Conservation (phyloP, 2,329 filamentous ascomycete species). For the Microdochium nivale region DNA sequence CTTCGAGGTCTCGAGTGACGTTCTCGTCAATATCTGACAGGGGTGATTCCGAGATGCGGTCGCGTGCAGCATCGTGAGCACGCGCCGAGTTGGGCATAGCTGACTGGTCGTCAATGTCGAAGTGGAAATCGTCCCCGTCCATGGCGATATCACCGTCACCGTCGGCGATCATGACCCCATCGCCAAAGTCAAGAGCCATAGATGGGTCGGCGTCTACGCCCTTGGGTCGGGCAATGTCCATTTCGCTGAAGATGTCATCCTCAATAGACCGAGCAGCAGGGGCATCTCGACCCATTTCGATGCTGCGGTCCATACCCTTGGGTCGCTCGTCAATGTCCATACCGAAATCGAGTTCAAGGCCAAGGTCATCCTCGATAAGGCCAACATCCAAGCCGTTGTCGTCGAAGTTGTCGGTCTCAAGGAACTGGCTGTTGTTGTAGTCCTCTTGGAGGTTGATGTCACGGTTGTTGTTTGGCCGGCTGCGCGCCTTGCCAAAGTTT, state of each 20-base stretch:
- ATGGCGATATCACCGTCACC: conserved; percentile 57
- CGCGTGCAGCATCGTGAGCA: conserved; percentile 39
- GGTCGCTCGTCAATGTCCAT: conserved; percentile 62
- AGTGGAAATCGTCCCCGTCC: conserved; percentile 56
- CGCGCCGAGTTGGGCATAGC: conserved; percentile 40
- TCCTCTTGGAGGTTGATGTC: conserved; percentile 64
- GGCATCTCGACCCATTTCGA: conserved; percentile 87
- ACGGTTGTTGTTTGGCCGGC: conserved; percentile 42
- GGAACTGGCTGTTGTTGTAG: conserved; percentile 69
- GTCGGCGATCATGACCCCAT: conserved; percentile 50
- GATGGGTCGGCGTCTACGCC: conserved; percentile 47
- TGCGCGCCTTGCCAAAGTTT: conserved; percentile 37
- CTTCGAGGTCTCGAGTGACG: conserved; percentile 50
- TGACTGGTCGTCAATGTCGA: conserved; percentile 52
- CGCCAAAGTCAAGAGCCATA: conserved; percentile 42
- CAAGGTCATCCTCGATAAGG: conserved; percentile 53
- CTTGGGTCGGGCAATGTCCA: conserved; percentile 50
- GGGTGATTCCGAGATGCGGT: conserved; percentile 60
- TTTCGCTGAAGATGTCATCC: conserved; percentile 60
- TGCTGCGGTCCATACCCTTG: conserved; percentile 45
- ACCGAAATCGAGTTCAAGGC: conserved; percentile 66
- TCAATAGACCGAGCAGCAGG: conserved; percentile 58
- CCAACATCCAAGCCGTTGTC: conserved; percentile 50
- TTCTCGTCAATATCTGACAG: conserved; percentile 62
- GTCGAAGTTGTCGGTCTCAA: conserved; percentile 55